Evolutionary conservation across 2,329 filamentous ascomycete genomes (phyloP).

Genomic region (Cladophialophora immunda): DNA sequence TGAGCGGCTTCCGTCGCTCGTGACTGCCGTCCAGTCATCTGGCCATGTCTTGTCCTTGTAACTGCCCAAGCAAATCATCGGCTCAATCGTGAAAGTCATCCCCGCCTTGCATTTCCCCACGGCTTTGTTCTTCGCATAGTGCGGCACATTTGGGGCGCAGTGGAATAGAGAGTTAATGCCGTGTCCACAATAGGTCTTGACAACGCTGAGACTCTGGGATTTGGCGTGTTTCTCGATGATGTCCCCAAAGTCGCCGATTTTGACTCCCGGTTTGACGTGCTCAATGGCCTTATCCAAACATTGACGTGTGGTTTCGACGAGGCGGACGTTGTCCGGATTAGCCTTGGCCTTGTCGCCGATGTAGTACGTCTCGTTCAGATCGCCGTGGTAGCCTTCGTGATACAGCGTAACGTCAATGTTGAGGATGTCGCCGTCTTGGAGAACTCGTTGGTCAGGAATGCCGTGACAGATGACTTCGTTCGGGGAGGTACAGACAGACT

Average conservation of each 20-base stretch:
- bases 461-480: slow-evolving; percentile 99
- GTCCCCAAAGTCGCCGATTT: slow-evolving; percentile 93
- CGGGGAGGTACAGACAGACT: slow-evolving; percentile 94
- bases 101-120: slow-evolving; percentile 92
- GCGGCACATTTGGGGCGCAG: slow-evolving; percentile 89
- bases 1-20: slow-evolving; percentile 84
- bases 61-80: slow-evolving; percentile 94
- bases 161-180: slow-evolving; percentile 96
- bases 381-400: slow-evolving; percentile 93
- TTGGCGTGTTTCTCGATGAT: slow-evolving; percentile 96
- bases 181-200: slow-evolving; percentile 95
- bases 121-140: slow-evolving; percentile 98
- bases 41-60: slow-evolving; percentile 96
- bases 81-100: slow-evolving; percentile 99
- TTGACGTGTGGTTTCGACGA: slow-evolving; percentile 89
- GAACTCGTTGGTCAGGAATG: slow-evolving; percentile 87
- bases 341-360: slow-evolving; percentile 86
- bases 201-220: slow-evolving; percentile 82
- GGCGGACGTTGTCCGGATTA: slow-evolving; percentile 85
- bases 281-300: slow-evolving; percentile 91
- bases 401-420: slow-evolving; percentile 97
- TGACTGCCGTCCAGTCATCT: slow-evolving; percentile 98
- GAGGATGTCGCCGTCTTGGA: slow-evolving; percentile 92
- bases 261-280: slow-evolving; percentile 88
- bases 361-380: slow-evolving; percentile 99